Evolutionary conservation across 768 basidiomycete species (phyloP).

Genomic region (Dendrothele bispora): DNA sequence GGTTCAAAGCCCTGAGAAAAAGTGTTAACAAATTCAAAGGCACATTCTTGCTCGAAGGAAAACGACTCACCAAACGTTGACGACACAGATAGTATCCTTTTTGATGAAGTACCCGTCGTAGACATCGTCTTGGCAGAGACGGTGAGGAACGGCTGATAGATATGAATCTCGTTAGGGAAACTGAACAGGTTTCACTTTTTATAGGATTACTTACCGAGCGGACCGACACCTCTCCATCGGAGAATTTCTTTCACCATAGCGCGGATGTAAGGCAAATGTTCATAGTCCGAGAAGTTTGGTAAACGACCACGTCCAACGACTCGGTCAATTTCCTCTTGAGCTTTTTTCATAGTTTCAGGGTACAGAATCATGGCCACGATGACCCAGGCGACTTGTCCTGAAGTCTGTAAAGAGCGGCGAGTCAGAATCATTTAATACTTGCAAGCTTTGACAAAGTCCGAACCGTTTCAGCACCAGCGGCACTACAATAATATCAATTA

Average conservation of each 20-base stretch:
- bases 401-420: constrained; percentile 18
- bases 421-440: neutral
- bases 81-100: constrained; percentile 24
- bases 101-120: constrained; percentile 29
- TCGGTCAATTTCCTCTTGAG: constrained; percentile 19
- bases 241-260: constrained; percentile 25
- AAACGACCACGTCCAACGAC: constrained; percentile 18
- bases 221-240: constrained; percentile 23
- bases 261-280: constrained; percentile 15
- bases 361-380: constrained; percentile 16
- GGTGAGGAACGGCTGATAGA: constrained; percentile 21
- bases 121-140: constrained; percentile 26
- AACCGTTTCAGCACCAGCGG: constrained; percentile 1
- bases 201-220: constrained; percentile 20
- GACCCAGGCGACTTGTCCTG: constrained; percentile 7
- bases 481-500: neutral
- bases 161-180: neutral
- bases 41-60: no score
- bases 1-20: constrained; percentile 20
- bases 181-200: neutral
- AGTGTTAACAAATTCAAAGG: neutral
- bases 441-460: neutral
- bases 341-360: constrained; percentile 14
- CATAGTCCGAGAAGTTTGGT: constrained; percentile 16
- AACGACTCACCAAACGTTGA: no score